These are phyloP conservation scores for Pseudogymnoascus sp. DNA, from an alignment of 2,329 filamentous ascomycete species.

Conservation along the genomic window DNA sequence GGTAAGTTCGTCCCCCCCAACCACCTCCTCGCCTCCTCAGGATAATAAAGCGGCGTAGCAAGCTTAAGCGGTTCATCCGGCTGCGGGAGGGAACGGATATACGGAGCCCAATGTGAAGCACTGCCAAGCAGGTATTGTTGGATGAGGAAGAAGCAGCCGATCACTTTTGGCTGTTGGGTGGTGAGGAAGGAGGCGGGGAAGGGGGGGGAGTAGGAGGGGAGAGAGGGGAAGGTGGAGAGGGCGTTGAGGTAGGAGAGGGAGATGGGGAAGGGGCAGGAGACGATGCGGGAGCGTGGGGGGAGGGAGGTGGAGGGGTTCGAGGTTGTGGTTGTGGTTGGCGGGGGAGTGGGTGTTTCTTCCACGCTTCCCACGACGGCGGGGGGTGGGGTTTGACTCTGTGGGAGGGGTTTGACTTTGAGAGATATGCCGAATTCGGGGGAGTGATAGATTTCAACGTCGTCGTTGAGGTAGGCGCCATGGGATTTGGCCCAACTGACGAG, in stretches of 20 bases:
- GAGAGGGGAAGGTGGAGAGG: constrained; percentile 29
- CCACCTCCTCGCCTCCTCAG: constrained; percentile 47
- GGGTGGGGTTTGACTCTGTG: constrained; percentile 23
- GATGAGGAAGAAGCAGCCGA: constrained; percentile 60
- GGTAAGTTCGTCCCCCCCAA: constrained; percentile 31
- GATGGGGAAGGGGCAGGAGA: constrained; percentile 42
- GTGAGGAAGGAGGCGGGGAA: constrained; percentile 45
- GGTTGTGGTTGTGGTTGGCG: not conserved
- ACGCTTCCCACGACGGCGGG: constrained; percentile 28
- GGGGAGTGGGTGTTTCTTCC: constrained; percentile 10
- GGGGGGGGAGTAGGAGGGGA: constrained; percentile 16
- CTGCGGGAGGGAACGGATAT: constrained; percentile 56
- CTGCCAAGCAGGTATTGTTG: constrained; percentile 53
- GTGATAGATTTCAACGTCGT: constrained; percentile 42
- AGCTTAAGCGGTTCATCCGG: constrained; percentile 43
- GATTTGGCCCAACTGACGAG: constrained; percentile 42
- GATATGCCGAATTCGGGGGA: constrained; percentile 44
- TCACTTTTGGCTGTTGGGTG: constrained; percentile 45
- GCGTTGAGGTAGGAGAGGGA: constrained; percentile 53
- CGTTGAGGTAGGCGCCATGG: constrained; percentile 41
- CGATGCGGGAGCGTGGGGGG: constrained; percentile 28
- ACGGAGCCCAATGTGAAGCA: constrained; percentile 58
- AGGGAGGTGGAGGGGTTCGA: constrained; percentile 1
- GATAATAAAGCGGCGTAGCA: constrained; percentile 55
- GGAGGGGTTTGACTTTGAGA: constrained; percentile 37